Conservation (phyloP, 1,284 basidiomycete species). For the Bjerkandera adusta region DNA sequence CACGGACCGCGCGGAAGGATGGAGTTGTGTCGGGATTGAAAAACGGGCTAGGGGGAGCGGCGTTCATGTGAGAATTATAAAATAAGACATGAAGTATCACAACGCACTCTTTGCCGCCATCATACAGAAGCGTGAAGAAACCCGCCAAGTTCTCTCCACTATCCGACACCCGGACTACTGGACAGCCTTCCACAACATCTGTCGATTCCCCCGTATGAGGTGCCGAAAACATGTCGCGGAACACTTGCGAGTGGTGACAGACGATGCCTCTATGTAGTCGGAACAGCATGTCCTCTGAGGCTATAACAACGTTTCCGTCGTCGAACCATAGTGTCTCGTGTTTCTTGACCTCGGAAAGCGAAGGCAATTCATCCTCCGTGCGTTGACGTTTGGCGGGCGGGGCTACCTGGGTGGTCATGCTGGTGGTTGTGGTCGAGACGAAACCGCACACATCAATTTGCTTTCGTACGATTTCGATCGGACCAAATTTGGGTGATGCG, state of each 20-base stretch:
- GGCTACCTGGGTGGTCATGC: no score
- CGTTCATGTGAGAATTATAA: no score
- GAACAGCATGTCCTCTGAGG: background rate
- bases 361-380: background rate
- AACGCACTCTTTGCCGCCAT: no score
- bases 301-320: background rate
- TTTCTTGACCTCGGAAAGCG: background rate
- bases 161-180: background rate
- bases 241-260: constrained; percentile 26
- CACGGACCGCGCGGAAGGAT: constrained; percentile 3
- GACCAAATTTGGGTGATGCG: no score
- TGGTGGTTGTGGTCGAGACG: no score
- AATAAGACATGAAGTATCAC: no score
- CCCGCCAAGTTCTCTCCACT: background rate
- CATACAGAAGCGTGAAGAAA: background rate
- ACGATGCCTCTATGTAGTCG: background rate
- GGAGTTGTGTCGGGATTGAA: no score
- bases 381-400: no score
- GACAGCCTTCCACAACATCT: background rate
- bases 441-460: no score
- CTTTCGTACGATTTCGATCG: no score
- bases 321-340: constrained; percentile 1
- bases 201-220: constrained; percentile 14
- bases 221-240: constrained; percentile 25
- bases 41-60: no score